Evolutionary conservation across 805 yeast species (phyloP), one percentile per base, ranked within the genome.

Genomic region (Teunomyces tritomae): DNA sequence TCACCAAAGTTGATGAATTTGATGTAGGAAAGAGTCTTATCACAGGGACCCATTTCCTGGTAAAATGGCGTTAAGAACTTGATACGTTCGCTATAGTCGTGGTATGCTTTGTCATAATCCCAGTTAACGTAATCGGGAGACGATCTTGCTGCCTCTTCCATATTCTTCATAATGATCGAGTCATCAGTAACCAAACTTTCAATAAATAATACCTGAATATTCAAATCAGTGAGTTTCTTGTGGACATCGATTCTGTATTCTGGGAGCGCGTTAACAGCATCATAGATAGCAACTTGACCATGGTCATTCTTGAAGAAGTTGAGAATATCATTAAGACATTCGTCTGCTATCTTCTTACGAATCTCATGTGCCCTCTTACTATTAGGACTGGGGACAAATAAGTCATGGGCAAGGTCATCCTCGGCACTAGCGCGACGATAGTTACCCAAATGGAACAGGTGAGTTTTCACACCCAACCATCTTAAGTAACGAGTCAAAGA

Each of bases 231-330:
- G 57, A 92, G 82, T 49, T 67, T 66, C 29, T 75, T 74, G 26
- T 78, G 78, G 33, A 92, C 67, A 28, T 77, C 78, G 6, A 74
- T 57, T 56, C 99, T 77, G 55, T 85, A 86, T 44, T 77, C 74
- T 16, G 85, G 80, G 42, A 85, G 70, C 5, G 94, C 96, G 63
- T 94, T 94, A 44, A 94, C 87, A 0, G 98, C 98, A 67, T 94
- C 99, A 66, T 88, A 94, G 17, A 94, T 88, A 4, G 96, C 99
- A 28, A 94, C 89, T 68, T 94, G 99, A 8, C 98, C 98, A 59
- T 81, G 82, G 52, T 84, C 89, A 27, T 78, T 77, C 52, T 80
- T 78, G 65, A 89, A 89, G 58, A 87, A 90, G 20, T 73, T 70
- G 47, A 78, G 62, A 64, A 92, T 83, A 61, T 89, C 97, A 41